Conservation (phyloP, 164 flowering plant species). For the Stephania japonica region DNA sequence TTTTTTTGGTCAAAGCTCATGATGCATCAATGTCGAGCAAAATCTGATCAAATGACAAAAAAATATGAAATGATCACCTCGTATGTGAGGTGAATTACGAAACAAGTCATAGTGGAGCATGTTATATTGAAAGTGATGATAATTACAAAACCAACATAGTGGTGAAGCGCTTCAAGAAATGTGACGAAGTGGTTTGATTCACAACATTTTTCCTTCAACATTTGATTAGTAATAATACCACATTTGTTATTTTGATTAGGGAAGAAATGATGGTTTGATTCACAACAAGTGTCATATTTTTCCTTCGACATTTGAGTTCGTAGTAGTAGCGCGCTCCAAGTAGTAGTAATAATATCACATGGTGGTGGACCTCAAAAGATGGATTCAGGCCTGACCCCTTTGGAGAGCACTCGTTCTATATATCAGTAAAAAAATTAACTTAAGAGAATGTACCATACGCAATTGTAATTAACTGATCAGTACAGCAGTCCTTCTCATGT, state of each 20-base stretch:
- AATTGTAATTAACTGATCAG: no score
- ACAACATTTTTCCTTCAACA: no score
- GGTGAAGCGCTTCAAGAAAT: no score
- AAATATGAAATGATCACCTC: no score
- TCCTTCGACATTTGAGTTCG: no score
- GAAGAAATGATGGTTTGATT: no score
- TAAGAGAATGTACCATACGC: background rate
- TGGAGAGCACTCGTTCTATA: background rate
- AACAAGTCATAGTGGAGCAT: background rate
- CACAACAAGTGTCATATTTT: no score
- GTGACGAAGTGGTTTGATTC: no score
- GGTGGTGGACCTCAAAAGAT: conserved; percentile 3
- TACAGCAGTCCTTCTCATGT: background rate
- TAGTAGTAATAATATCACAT: no score
- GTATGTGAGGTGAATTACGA: background rate
- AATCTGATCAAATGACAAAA: background rate
- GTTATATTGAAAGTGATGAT: background rate
- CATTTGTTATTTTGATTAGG: no score
- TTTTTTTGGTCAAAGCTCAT: background rate
- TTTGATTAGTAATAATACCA: no score
- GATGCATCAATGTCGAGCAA: background rate
- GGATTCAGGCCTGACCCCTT: background rate
- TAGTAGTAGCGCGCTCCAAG: no score
- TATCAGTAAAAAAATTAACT: background rate
- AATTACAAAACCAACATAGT: background rate